A percentile compares a stretch with the other conserved stretches of the same genome.
Conservation (phyloP, 495 filamentous ascomycete species). For the Neurospora africana region DNA sequence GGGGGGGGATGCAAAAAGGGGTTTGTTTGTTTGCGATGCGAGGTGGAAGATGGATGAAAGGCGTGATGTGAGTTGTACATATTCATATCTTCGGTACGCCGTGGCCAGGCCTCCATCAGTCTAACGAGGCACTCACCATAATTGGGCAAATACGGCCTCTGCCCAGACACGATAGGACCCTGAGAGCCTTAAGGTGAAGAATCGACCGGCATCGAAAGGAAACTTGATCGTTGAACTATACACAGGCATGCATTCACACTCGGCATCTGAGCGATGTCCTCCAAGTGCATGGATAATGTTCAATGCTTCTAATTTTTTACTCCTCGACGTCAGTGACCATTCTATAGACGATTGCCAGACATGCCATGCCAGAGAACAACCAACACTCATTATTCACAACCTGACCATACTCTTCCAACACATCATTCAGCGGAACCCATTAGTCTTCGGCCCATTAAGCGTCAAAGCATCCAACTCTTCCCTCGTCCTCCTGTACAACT, state of each 20-base stretch:
- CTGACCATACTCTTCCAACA: background rate
- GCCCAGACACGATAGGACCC: background rate
- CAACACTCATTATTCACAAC: background rate
- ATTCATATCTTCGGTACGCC: no score
- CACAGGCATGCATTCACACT: background rate
- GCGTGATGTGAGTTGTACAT: no score
- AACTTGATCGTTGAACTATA: background rate
- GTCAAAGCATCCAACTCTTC: conserved; percentile 65
- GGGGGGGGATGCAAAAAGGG: background rate
- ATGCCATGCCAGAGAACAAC: background rate
- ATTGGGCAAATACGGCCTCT: no score
- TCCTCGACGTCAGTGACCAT: background rate
- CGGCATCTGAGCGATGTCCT: background rate
- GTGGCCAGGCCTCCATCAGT: no score
- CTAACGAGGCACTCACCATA: no score
- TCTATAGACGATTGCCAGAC: background rate
- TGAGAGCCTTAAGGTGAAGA: background rate
- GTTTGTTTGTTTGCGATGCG: background rate
- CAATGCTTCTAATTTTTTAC: background rate
- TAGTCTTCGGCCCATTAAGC: conserved; percentile 15
- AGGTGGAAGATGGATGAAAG: background rate
- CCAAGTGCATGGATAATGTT: background rate
- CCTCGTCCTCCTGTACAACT: conserved; percentile 62
- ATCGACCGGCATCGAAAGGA: background rate
- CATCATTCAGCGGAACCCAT: conserved; percentile 25